Conservation (phyloP, 208 protist genomes). For the Tritrichomonas foetus region DNA sequence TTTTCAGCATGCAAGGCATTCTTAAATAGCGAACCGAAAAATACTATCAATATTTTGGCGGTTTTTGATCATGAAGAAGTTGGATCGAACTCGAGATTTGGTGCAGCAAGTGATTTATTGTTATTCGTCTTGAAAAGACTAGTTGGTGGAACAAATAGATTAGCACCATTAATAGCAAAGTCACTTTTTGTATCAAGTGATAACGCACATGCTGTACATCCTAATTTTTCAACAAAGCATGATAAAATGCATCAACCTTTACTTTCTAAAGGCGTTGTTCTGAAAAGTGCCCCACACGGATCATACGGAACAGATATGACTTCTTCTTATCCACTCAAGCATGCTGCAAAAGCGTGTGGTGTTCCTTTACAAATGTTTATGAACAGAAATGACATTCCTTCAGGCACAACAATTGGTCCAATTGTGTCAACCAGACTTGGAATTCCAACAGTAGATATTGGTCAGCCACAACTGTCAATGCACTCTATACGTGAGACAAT, state of each 20-base stretch:
- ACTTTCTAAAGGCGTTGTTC: not conserved
- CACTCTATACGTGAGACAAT: not conserved
- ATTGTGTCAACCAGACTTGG: not conserved
- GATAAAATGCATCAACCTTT: not conserved
- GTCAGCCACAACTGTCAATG: constrained; percentile 14
- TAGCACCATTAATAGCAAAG: not conserved
- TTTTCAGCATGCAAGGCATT: not conserved
- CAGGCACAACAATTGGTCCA: not conserved
- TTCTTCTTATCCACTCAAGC: not conserved
- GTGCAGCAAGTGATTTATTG: not conserved
- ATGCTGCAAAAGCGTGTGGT: not conserved
- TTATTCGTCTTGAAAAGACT: not conserved
- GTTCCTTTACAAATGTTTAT: not conserved
- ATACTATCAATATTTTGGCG: not conserved
- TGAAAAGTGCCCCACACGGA: not conserved
- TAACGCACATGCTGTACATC: constrained; percentile 19
- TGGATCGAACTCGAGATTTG: not conserved
- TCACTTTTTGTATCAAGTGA: not conserved
- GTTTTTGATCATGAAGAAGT: constrained; percentile 41
- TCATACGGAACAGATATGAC: not conserved
- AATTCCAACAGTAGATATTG: not conserved
- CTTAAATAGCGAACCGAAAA: not conserved
- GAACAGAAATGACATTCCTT: not conserved
- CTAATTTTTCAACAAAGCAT: constrained; percentile 7
- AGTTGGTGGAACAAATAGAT: not conserved